phyloP scores from a whole-genome alignment of 2,329 filamentous ascomycete species.

The Talaromyces sp. region DNA sequence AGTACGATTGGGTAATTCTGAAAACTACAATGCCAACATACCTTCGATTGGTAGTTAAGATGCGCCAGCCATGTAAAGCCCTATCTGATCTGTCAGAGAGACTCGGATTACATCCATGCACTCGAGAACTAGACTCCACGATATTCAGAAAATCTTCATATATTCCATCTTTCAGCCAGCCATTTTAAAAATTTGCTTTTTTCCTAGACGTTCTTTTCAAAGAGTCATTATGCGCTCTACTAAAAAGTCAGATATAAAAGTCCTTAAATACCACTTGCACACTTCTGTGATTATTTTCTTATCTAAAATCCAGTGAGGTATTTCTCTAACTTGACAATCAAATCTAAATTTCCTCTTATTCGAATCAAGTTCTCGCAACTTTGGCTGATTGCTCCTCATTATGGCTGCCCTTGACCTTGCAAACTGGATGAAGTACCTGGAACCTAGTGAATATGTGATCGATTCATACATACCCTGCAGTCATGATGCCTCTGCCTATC shows the following conservation, averaged over 20 bases:
- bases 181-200: not conserved
- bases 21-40: not conserved
- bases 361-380: not conserved
- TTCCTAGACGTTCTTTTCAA: not conserved
- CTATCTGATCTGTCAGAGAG: not conserved
- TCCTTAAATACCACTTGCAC: not conserved
- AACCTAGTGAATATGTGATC: not conserved
- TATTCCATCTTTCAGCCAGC: not conserved
- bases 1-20: not conserved
- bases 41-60: not conserved
- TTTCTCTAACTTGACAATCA: not conserved
- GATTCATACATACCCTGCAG: constrained; percentile 5
- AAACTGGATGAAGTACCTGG: not conserved
- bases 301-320: not conserved
- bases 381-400: not conserved
- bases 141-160: not conserved
- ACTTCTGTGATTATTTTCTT: not conserved
- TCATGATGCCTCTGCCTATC: constrained; percentile 3
- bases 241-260: not conserved
- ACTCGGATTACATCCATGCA: not conserved
- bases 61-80: not conserved
- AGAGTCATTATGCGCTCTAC: too few relatives aligned
- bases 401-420: not conserved
- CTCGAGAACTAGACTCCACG: not conserved
- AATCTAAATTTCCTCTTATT: not conserved